Evolutionary conservation across 176 grass and related monocot genomes (phyloP).

Genomic region (Oryza meyeriana): DNA sequence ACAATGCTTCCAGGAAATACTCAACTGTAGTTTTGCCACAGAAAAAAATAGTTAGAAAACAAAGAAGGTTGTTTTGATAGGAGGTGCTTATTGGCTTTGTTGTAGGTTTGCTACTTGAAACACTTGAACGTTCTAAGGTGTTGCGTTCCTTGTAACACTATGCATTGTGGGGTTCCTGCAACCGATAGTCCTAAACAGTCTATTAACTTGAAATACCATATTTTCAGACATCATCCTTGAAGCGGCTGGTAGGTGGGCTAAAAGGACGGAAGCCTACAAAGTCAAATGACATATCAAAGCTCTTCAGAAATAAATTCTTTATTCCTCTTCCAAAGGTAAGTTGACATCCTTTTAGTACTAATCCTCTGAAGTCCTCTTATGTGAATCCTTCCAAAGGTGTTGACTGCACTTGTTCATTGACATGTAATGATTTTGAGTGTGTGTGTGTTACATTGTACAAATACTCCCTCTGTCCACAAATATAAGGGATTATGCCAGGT

Average conservation of each 20-base stretch:
- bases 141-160: not conserved
- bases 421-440: slow-evolving; percentile 6
- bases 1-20: not conserved
- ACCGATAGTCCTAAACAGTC: not conserved
- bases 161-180: not conserved
- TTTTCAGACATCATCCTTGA: slow-evolving; percentile 62
- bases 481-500: too few species aligned
- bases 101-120: not conserved
- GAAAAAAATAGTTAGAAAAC: not conserved
- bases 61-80: not conserved
- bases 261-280: slow-evolving; percentile 53
- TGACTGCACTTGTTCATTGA: not conserved
- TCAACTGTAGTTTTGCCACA: slow-evolving; percentile 2
- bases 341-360: not conserved
- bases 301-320: slow-evolving; percentile 72
- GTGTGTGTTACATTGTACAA: slow-evolving; percentile 4
- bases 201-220: slow-evolving; percentile 7
- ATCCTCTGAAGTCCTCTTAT: not conserved
- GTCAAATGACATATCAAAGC: slow-evolving; percentile 54
- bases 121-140: slow-evolving; percentile 5
- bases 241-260: slow-evolving; percentile 42
- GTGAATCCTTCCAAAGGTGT: not conserved
- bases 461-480: too few species aligned
- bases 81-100: not conserved
- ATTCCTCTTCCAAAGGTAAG: slow-evolving; percentile 80